These are phyloP conservation scores for Ganoderma leucocontextum DNA, from an alignment of 1,284 basidiomycete species.

Conservation along the genomic window DNA sequence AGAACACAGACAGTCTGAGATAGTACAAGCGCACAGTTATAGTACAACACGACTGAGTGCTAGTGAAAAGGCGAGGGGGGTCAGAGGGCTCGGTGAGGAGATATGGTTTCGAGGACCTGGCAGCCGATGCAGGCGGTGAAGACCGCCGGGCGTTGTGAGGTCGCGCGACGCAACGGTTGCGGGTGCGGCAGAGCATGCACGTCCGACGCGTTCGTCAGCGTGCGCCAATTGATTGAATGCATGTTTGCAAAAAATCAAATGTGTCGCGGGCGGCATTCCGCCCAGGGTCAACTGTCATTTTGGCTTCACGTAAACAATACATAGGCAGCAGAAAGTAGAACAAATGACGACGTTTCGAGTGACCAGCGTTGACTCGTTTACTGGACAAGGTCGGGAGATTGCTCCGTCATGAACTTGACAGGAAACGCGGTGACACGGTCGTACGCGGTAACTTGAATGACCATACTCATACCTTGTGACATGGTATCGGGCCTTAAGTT, in stretches of 20 bases:
- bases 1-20: background rate
- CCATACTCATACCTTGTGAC: background rate
- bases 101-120: background rate
- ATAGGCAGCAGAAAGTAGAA: background rate
- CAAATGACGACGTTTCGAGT: background rate
- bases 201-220: slow-evolving; percentile 15
- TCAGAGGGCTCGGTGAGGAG: background rate
- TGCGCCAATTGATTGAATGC: background rate
- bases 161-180: slow-evolving; percentile 11
- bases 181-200: slow-evolving; percentile 14
- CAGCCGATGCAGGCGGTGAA: background rate
- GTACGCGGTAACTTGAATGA: background rate
- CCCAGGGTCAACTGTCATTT: no score
- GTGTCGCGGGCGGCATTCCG: background rate
- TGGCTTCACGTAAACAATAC: background rate
- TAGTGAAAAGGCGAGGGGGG: background rate
- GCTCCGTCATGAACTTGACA: background rate
- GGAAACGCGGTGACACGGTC: background rate
- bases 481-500: no score
- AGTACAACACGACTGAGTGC: slow-evolving; percentile 20
- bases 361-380: background rate
- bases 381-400: background rate
- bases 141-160: background rate
- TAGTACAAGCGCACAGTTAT: slow-evolving; percentile 5
- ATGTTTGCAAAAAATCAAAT: background rate